Conservation (phyloP, 352 stramenopile genomes). For the Globisporangium paroecandrum region DNA sequence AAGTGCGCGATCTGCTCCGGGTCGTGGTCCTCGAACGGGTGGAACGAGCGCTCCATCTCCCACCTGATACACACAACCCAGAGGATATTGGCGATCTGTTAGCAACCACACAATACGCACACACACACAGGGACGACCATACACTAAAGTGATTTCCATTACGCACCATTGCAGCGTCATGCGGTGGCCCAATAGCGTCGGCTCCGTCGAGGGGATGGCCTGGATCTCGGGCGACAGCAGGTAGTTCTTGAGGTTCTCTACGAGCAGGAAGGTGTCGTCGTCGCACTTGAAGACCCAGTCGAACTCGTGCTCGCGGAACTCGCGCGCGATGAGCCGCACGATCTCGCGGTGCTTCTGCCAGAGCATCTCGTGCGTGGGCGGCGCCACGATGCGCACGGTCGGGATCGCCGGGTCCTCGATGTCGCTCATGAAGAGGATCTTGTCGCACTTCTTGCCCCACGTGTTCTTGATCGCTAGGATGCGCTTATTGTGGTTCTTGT, state of each 20-base stretch:
- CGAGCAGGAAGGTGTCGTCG: slow-evolving; percentile 83
- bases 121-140: neutral
- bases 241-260: slow-evolving; percentile 83
- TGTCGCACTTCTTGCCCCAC: slow-evolving; percentile 81
- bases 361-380: slow-evolving; percentile 66
- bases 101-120: neutral
- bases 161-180: slow-evolving; percentile 83
- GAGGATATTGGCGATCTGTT: neutral
- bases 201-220: slow-evolving; percentile 28
- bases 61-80: slow-evolving; percentile 25
- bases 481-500: slow-evolving; percentile 65
- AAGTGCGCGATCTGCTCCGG: slow-evolving; percentile 52
- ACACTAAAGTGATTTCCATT: neutral
- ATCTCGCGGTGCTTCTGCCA: slow-evolving; percentile 87
- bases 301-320: slow-evolving; percentile 62
- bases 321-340: slow-evolving; percentile 60
- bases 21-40: slow-evolving; percentile 65
- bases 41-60: slow-evolving; percentile 70
- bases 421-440: slow-evolving; percentile 88
- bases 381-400: slow-evolving; percentile 60
- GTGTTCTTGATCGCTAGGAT: slow-evolving; percentile 66
- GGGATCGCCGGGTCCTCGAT: slow-evolving; percentile 55
- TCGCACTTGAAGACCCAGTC: slow-evolving; percentile 89
- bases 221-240: slow-evolving; percentile 50
- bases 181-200: slow-evolving; percentile 70